Conservation (phyloP, 2,329 filamentous ascomycete species). For the Colletotrichum trifolii region DNA sequence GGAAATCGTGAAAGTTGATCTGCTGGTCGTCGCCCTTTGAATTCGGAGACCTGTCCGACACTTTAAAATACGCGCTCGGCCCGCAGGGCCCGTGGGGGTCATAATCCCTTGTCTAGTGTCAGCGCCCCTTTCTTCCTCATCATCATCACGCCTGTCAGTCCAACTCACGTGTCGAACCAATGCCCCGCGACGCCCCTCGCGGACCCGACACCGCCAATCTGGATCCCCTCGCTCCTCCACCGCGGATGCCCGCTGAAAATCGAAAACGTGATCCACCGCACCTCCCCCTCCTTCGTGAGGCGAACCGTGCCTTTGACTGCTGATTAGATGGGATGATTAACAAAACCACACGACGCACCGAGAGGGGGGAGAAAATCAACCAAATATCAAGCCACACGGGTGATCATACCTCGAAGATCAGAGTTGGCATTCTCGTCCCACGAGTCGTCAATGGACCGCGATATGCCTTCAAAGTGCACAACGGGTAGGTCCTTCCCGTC, state of each 20-base stretch:
- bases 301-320: slow-evolving; percentile 66
- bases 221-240: slow-evolving; percentile 82
- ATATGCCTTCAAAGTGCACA: slow-evolving; percentile 74
- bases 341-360: slow-evolving; percentile 4
- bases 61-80: slow-evolving; percentile 83
- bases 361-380: slow-evolving; percentile 1
- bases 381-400: slow-evolving; percentile 34
- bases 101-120: slow-evolving; percentile 62
- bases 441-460: slow-evolving; percentile 69
- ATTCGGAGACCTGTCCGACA: slow-evolving; percentile 46
- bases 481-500: slow-evolving; percentile 70
- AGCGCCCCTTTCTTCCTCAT: not conserved
- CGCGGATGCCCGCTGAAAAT: slow-evolving; percentile 73
- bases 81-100: slow-evolving; percentile 77
- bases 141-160: not conserved
- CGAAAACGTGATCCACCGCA: slow-evolving; percentile 78
- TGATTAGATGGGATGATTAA: slow-evolving; percentile 36
- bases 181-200: slow-evolving; percentile 77
- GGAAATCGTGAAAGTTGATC: slow-evolving; percentile 37
- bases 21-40: slow-evolving; percentile 38
- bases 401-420: slow-evolving; percentile 67
- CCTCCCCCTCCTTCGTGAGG: slow-evolving; percentile 75
- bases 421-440: slow-evolving; percentile 78
- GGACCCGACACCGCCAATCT: slow-evolving; percentile 74
- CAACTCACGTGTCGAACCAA: slow-evolving; percentile 78